phyloP scores from a whole-genome alignment of 495 filamentous ascomycete species.

The Umbilicaria muhlenbergii region DNA sequence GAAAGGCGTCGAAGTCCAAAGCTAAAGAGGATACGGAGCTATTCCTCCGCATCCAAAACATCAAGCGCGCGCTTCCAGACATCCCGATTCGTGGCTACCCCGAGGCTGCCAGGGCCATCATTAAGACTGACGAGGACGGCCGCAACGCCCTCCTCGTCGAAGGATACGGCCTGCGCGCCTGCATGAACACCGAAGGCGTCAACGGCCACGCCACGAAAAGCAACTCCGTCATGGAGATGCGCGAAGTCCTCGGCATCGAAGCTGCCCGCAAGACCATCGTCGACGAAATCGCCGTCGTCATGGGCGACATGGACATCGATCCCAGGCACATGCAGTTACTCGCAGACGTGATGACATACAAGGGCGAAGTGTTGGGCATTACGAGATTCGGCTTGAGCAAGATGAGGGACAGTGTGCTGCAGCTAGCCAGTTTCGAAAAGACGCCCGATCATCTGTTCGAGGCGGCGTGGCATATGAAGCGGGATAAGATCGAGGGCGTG shows the following conservation, averaged over 20 bases:
- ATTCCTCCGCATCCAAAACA: constrained; percentile 63
- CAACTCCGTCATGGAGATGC: constrained; percentile 84
- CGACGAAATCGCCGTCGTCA: constrained; percentile 63
- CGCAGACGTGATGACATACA: constrained; percentile 99
- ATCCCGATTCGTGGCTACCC: constrained; percentile 79
- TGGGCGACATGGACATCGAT: constrained; percentile 90
- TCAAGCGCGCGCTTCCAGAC: constrained; percentile 66
- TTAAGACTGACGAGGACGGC: constrained; percentile 54
- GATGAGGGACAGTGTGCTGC: constrained; percentile 89
- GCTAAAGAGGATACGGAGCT: constrained; percentile 40
- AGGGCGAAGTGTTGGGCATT: constrained; percentile 93
- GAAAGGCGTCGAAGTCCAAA: constrained; percentile 37
- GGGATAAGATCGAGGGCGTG: constrained; percentile 78
- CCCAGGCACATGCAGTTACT: constrained; percentile 96
- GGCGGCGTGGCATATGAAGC: constrained; percentile 78
- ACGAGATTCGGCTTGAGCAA: constrained; percentile 92
- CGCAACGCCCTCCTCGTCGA: constrained; percentile 68
- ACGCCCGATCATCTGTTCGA: constrained; percentile 97
- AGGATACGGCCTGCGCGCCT: constrained; percentile 76
- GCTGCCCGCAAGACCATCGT: constrained; percentile 78
- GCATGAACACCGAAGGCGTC: constrained; percentile 86
- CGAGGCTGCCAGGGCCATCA: constrained; percentile 72
- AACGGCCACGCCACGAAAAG: constrained; percentile 53
- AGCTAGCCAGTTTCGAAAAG: constrained; percentile 96
- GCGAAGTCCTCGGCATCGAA: constrained; percentile 92